Conservation (phyloP, 192 early-diverging fungal species). For the Coemansia brasiliensis region DNA sequence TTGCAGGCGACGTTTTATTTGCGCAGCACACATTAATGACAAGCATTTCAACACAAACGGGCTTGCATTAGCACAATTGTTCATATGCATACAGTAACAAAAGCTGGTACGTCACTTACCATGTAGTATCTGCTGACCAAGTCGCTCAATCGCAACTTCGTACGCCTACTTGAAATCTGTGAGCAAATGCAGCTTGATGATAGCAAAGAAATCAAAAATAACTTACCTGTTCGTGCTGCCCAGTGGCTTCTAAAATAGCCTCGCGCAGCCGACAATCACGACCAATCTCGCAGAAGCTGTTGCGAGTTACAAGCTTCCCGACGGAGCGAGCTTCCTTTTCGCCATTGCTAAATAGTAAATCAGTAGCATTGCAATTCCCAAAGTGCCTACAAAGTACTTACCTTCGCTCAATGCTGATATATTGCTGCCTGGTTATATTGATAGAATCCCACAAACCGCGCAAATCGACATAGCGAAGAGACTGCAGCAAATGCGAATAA, state of each 20-base stretch:
- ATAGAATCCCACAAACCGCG: slow-evolving; percentile 38
- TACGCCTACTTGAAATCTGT: slow-evolving; percentile 3
- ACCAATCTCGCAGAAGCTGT: slow-evolving; percentile 17
- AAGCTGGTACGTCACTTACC: slow-evolving; percentile 21
- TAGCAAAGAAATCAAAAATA: no score
- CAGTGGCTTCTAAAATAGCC: slow-evolving; percentile 11
- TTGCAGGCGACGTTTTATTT: not conserved
- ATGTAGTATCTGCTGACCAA: slow-evolving; percentile 25
- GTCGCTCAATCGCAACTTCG: slow-evolving; percentile 9
- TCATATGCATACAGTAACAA: not conserved
- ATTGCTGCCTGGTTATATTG: slow-evolving; percentile 18
- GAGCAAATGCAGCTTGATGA: not conserved
- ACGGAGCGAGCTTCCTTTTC: slow-evolving; percentile 13
- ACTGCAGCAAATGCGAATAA: slow-evolving; percentile 9
- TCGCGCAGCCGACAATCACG: slow-evolving; percentile 22
- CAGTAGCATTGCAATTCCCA: not conserved
- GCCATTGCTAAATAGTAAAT: slow-evolving; percentile 7
- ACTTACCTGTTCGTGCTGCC: slow-evolving; percentile 18
- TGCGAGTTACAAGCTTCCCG: slow-evolving; percentile 33
- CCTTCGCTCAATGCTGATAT: slow-evolving; percentile 24
- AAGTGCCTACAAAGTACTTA: slow-evolving; percentile 15
- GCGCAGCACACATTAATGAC: slow-evolving; percentile 7
- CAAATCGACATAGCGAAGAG: slow-evolving; percentile 24
- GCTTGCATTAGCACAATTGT: not conserved
- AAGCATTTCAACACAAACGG: not conserved